Evolutionary conservation across 2,329 filamentous ascomycete genomes (phyloP), one percentile per base, ranked within the genome.

Genomic region (Nemania sp.): DNA sequence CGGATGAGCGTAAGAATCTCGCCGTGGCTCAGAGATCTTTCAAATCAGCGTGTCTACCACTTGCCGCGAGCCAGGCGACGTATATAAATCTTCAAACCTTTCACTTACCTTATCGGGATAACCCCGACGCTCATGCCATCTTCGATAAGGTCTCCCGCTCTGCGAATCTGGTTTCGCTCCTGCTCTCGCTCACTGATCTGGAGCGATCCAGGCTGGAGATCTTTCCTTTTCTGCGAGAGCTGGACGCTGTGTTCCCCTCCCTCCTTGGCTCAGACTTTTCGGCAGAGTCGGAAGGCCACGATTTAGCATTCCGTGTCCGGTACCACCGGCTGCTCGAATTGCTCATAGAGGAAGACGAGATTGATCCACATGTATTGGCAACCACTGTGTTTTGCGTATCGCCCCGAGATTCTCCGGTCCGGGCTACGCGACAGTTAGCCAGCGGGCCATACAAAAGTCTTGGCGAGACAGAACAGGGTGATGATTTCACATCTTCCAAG

Each of bases 131-230:
- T 3, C 54, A 46, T 36, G 37, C 50, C 7, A 49, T 41, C 23
- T 52, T 65, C 6, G 49, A 49, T 26, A 52, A 39, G n/a, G 59
- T 55, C 14, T 48, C 59, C 17, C 50, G 33, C 53, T 61, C 52
- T 19, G 66, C 50, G 28, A 68, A 69, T 15, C 46, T 66, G n/a
- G 44, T 66, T 11, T 63, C 64, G 14, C 62, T 69, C 22, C 54
- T 66, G 11, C 36, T 54, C 26, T 56, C 47, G 20, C 56, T 65
- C 9, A 2, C 54, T 12, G 57, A 67, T 23, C 24, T 64, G 17
- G 49, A 24, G 26, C 7, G 48, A 11, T 50, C 52, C 14, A 58
- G 54, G 14, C 37, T 30, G 40, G 8, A 37, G 3, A 19, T 55
- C 3, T 31, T 52, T 5, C 40, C 49, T 14, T 49, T 67, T 37